phyloP scores from a whole-genome alignment of 257 asterid genomes.

The Penstemon eatonii region DNA sequence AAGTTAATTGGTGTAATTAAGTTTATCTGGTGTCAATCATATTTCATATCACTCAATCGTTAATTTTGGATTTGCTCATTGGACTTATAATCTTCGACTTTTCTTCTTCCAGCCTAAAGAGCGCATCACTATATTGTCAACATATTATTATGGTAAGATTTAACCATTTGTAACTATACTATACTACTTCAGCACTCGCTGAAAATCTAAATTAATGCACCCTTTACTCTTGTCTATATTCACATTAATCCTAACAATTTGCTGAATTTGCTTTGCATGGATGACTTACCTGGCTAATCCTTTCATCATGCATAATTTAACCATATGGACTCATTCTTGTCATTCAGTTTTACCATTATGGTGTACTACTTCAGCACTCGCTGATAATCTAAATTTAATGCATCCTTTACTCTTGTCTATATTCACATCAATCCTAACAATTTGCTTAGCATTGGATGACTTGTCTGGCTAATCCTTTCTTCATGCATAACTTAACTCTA shows the following conservation, averaged over 20 bases:
- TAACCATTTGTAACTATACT: conserved; percentile 1
- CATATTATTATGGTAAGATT: conserved; percentile 88
- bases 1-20: not conserved
- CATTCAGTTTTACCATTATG: not conserved
- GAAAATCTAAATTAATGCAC: too few species aligned
- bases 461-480: conserved; percentile 7
- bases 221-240: not conserved
- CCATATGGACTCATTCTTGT: not conserved
- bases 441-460: conserved; percentile 1
- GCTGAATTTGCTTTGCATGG: not conserved
- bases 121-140: conserved; percentile 80
- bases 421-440: conserved; percentile 2
- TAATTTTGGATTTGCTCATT: conserved; percentile 10
- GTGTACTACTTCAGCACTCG: conserved; percentile 1
- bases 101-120: conserved; percentile 75
- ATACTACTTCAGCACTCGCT: not conserved
- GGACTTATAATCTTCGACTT: conserved; percentile 22
- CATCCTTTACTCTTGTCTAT: not conserved
- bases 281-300: conserved; percentile 9
- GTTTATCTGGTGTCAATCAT: not conserved
- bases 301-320: conserved; percentile 8
- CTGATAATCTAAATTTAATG: too few species aligned
- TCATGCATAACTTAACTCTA: conserved; percentile 7
- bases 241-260: not conserved
- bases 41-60: conserved; percentile 7